A percentile compares a stretch with the other conserved stretches of the same genome.
phyloP scores from a whole-genome alignment of 2,329 filamentous ascomycete species.

The Chaetoscypha palmicola region DNA sequence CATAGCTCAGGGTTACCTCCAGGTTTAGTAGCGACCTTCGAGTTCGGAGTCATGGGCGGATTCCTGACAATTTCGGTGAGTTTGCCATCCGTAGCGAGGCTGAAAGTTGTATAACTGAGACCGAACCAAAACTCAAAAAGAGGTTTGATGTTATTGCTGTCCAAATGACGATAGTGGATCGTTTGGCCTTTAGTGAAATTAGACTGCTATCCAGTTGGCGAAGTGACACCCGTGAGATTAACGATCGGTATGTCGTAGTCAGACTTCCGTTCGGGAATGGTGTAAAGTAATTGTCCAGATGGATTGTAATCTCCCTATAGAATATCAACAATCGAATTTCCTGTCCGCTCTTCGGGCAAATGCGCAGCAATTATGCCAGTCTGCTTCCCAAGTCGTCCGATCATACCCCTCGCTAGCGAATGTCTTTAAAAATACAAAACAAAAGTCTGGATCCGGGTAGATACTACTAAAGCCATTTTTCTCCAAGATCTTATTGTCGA shows the following conservation, averaged over 20 bases:
- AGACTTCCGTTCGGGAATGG: conserved; percentile 47
- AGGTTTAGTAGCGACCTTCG: conserved; percentile 37
- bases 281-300: conserved; percentile 40
- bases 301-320: conserved; percentile 56
- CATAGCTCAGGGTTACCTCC: conserved; percentile 51
- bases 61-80: conserved; percentile 30
- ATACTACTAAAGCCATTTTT: conserved; percentile 30
- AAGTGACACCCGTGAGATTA: conserved; percentile 35
- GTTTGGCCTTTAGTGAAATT: conserved; percentile 70
- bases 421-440: conserved; percentile 58
- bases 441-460: conserved; percentile 50
- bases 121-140: conserved; percentile 76
- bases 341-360: conserved; percentile 53
- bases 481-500: conserved; percentile 10
- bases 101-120: conserved; percentile 70
- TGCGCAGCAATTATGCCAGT: conserved; percentile 47
- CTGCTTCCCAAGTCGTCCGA: conserved; percentile 33
- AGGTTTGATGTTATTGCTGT: conserved; percentile 49
- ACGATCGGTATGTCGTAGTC: conserved; percentile 50
- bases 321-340: conserved; percentile 53
- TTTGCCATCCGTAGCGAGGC: conserved; percentile 35
- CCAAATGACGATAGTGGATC: conserved; percentile 73
- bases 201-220: conserved; percentile 37
- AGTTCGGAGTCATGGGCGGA: conserved; percentile 31
- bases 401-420: conserved; percentile 67